These are phyloP conservation scores for Elsinoe arachidis DNA, from an alignment of 2,329 filamentous ascomycete species.

Conservation along the genomic window DNA sequence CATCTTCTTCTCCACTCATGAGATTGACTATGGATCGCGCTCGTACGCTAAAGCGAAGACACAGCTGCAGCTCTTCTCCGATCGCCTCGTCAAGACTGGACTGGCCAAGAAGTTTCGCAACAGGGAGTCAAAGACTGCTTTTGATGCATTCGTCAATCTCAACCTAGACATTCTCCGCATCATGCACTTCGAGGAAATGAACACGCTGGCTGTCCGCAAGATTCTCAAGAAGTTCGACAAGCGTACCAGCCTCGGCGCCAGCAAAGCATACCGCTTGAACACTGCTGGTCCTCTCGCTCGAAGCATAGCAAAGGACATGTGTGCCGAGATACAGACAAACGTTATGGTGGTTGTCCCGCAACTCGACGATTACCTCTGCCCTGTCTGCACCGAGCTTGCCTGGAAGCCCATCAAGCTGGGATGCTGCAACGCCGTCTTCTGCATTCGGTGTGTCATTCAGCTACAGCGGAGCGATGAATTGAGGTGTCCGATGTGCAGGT, in stretches of 20 bases:
- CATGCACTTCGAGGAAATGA: slow-evolving; percentile 77
- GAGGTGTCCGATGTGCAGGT: slow-evolving; percentile 68
- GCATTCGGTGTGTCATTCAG: slow-evolving; percentile 73
- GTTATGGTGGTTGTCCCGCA: slow-evolving; percentile 68
- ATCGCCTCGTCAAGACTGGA: slow-evolving; percentile 53
- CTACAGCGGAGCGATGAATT: slow-evolving; percentile 63
- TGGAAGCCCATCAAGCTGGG: slow-evolving; percentile 71
- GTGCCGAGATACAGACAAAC: slow-evolving; percentile 62
- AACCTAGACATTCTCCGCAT: slow-evolving; percentile 71
- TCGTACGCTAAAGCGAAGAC: slow-evolving; percentile 56
- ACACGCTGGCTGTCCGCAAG: slow-evolving; percentile 66
- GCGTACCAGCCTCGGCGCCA: slow-evolving; percentile 63
- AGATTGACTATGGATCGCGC: slow-evolving; percentile 60
- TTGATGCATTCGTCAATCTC: slow-evolving; percentile 60
- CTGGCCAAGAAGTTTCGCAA: slow-evolving; percentile 57
- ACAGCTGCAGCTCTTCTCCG: slow-evolving; percentile 63
- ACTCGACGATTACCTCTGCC: slow-evolving; percentile 75
- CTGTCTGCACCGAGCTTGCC: slow-evolving; percentile 69
- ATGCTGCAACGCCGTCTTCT: slow-evolving; percentile 66
- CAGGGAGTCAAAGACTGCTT: slow-evolving; percentile 54
- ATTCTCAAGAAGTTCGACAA: slow-evolving; percentile 94
- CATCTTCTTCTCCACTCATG: slow-evolving; percentile 73
- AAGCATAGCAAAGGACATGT: slow-evolving; percentile 65
- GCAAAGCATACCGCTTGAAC: slow-evolving; percentile 44
- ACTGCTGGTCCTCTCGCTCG: slow-evolving; percentile 54